Conservation (phyloP, 140 eudicot species). For the Bidens hawaiensis region DNA sequence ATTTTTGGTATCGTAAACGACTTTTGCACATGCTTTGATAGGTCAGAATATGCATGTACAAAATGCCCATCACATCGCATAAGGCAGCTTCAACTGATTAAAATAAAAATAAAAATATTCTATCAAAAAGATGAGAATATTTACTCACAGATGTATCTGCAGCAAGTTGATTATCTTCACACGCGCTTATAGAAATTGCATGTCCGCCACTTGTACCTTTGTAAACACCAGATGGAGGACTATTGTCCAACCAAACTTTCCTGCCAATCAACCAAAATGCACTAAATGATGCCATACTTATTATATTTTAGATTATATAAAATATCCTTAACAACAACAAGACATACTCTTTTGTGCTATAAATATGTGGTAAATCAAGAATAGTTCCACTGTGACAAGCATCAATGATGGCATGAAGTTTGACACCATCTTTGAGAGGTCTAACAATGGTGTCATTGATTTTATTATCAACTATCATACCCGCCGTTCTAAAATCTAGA, state of each 20-base stretch:
- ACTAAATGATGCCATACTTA: not conserved
- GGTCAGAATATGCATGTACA: too few species aligned
- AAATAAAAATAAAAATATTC: too few species aligned
- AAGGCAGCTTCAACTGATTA: too few species aligned
- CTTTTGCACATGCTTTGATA: too few species aligned
- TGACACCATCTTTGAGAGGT: constrained; percentile 59
- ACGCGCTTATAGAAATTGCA: constrained; percentile 76
- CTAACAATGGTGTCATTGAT: constrained; percentile 60
- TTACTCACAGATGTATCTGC: constrained; percentile 66
- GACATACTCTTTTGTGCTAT: constrained; percentile 40
- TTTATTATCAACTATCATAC: constrained; percentile 62
- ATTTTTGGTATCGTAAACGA: too few species aligned
- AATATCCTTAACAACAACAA: not conserved
- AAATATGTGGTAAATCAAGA: constrained; percentile 59
- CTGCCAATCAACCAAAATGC: constrained; percentile 30
- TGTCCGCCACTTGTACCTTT: constrained; percentile 76
- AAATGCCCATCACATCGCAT: too few species aligned
- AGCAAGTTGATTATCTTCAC: constrained; percentile 77
- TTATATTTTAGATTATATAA: not conserved
- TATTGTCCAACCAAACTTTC: constrained; percentile 37
- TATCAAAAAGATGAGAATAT: not conserved
- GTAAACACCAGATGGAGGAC: constrained; percentile 53
- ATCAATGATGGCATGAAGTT: constrained; percentile 76
- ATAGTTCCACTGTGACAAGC: constrained; percentile 82
- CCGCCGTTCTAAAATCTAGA: constrained; percentile 60